Base-by-base conservation (phyloP, 192 early-diverging fungal species). In the Coemansia sp. region DNA sequence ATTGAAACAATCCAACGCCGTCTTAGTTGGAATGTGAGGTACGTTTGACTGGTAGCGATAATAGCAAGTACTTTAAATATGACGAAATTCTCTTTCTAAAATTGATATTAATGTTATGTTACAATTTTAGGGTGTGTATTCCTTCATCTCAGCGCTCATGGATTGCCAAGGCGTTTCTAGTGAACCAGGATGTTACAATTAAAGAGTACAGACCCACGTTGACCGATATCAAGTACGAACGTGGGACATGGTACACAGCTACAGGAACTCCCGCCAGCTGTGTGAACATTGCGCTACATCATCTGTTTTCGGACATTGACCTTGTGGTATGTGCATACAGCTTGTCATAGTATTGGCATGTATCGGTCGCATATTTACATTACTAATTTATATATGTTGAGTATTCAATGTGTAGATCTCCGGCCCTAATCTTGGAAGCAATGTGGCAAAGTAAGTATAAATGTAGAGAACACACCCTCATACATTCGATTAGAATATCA, bases 131-230 rank as follows among this genome's bases (percentile, higher is more conserved):
- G 4, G 67, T 69, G 19, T 69, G 67, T 22, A 69, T 69, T 47
- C 67, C 67, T 6, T 27, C 55, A 4, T 6, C 15, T 41, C 67
- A 69, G 30, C 56, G 67, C 24, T 69, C 67, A 11, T 69, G 61
- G 61, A 59, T 63, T 55, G 61, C 59, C 42, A 69, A 69, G 37
- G 60, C 67, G 5, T 59, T 69, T 49, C 34, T 69, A 25, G 67
- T 69, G 15, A 59, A 63, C 46, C 24, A 69, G 22, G 12, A 55
- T 9, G 67, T 69, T 1, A 25, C 19, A 3, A 37, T 69, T 3
- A 49, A 50, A 11, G 41, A 58, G 22, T 52, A 55, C 55, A 7
- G 18, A 12, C 65, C 65, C 12, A 45, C 51, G 17, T 7, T 55
- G 13, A 15, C 33, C 39, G 50, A 38, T 8, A 55, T 22, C 22